These are phyloP conservation scores for Aureobasidium subglaciale DNA, from an alignment of 2,329 filamentous ascomycete genomes.

Conservation along the genomic window DNA sequence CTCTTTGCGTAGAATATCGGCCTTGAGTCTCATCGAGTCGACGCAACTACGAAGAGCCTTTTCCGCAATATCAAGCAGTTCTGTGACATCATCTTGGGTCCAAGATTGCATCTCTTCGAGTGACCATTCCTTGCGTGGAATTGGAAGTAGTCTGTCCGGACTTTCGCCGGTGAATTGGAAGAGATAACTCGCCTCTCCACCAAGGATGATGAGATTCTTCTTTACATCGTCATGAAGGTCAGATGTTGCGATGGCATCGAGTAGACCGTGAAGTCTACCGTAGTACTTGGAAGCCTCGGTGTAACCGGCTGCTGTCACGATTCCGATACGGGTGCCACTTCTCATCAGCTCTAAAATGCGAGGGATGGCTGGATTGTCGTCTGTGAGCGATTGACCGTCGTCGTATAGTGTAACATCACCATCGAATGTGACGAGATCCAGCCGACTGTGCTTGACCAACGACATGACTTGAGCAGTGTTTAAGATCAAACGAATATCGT, in stretches of 20 bases:
- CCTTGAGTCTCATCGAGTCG: constrained; percentile 69
- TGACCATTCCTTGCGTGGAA: constrained; percentile 60
- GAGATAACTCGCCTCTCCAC: constrained; percentile 92
- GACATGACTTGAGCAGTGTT: constrained; percentile 95
- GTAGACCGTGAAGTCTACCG: constrained; percentile 73
- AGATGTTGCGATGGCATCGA: constrained; percentile 67
- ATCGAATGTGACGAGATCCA: constrained; percentile 90
- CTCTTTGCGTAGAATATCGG: constrained; percentile 77
- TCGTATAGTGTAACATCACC: constrained; percentile 92
- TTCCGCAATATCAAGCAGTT: constrained; percentile 85
- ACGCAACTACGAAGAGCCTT: constrained; percentile 75
- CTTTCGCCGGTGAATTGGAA: constrained; percentile 67
- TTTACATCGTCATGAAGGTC: constrained; percentile 60
- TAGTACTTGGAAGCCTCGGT: constrained; percentile 83
- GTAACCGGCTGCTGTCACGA: constrained; percentile 95
- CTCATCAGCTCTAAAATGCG: constrained; percentile 63
- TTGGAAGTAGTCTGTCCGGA: constrained; percentile 60
- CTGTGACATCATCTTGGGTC: constrained; percentile 68
- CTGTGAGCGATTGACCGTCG: constrained; percentile 69
- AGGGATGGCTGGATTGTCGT: constrained; percentile 68
- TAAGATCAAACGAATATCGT: constrained; percentile 85
- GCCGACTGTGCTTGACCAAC: constrained; percentile 63
- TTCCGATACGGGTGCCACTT: constrained; percentile 77
- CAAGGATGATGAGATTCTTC: constrained; percentile 80
- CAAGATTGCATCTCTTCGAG: constrained; percentile 71